A percentile compares a stretch with the other conserved stretches of the same genome.
phyloP scores from a whole-genome alignment of 768 basidiomycete species.

The Pholiota molesta region DNA sequence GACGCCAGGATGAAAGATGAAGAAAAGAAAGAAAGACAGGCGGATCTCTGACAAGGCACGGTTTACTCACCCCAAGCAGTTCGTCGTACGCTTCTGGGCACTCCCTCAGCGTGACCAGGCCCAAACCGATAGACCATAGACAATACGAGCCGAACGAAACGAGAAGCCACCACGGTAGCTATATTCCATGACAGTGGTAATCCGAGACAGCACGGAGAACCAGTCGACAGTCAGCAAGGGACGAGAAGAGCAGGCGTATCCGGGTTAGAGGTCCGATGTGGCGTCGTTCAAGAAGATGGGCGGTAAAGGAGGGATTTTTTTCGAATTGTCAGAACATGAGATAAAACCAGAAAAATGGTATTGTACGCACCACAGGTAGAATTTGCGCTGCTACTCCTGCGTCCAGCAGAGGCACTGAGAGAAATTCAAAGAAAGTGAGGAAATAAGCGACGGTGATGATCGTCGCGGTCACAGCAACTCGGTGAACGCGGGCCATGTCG shows the following conservation, averaged over 20 bases:
- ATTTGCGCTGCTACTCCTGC: constrained; percentile 48
- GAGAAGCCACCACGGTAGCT: constrained; percentile 86
- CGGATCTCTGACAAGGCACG: background rate
- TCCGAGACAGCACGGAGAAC: background rate
- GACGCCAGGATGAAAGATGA: background rate
- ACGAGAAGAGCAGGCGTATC: background rate
- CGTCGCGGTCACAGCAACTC: constrained; percentile 49
- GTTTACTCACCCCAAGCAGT: constrained; percentile 55
- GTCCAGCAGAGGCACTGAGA: constrained; percentile 59
- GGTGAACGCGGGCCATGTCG: constrained; percentile 64
- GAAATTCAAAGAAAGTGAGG: constrained; percentile 54
- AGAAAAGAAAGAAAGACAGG: background rate
- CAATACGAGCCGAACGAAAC: constrained; percentile 82
- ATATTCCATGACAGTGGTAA: background rate
- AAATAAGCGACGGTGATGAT: constrained; percentile 53
- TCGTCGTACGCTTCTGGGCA: constrained; percentile 81
- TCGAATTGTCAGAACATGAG: background rate
- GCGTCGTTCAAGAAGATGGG: background rate
- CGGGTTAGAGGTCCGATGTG: background rate
- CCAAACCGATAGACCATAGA: constrained; percentile 76
- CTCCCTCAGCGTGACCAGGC: constrained; percentile 72
- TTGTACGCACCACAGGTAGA: constrained; percentile 58
- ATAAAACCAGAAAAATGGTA: background rate
- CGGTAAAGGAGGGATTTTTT: background rate
- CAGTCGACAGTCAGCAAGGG: background rate